Percentiles rank a stretch among this genome's conserved stretches.
Conservation (phyloP, 768 basidiomycete species). For the Trametopsis cervina region DNA sequence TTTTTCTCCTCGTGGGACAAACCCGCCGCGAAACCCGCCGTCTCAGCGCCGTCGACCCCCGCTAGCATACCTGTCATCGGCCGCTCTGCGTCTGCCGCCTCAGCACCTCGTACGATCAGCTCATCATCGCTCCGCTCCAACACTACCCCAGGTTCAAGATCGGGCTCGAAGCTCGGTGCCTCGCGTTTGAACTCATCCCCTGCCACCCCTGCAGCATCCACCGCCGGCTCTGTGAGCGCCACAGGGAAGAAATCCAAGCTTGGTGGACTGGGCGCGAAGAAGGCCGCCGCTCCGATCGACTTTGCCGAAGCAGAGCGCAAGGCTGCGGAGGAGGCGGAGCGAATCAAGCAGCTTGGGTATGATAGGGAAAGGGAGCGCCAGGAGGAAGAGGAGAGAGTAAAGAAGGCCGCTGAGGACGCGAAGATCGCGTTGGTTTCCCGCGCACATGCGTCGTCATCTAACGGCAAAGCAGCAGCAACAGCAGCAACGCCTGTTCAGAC, state of each 20-base stretch:
- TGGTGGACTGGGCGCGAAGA: slow-evolving; percentile 81
- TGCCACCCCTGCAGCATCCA: slow-evolving; percentile 15
- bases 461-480: slow-evolving; percentile 9
- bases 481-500: slow-evolving; percentile 20
- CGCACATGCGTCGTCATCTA: slow-evolving; percentile 8
- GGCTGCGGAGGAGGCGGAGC: slow-evolving; percentile 87
- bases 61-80: slow-evolving; percentile 55
- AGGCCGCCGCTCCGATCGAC: slow-evolving; percentile 73
- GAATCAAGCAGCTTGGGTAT: slow-evolving; percentile 88
- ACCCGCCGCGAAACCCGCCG: slow-evolving; percentile 36
- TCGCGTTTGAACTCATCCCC: slow-evolving; percentile 38
- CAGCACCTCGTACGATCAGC: slow-evolving; percentile 54
- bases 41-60: slow-evolving; percentile 29
- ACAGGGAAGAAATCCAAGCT: slow-evolving; percentile 60
- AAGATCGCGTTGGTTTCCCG: slow-evolving; percentile 25
- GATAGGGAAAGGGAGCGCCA: slow-evolving; percentile 80
- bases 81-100: slow-evolving; percentile 32
- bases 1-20: slow-evolving; percentile 99
- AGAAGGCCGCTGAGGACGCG: slow-evolving; percentile 48
- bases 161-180: slow-evolving; percentile 33
- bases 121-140: slow-evolving; percentile 50
- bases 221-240: slow-evolving; percentile 20
- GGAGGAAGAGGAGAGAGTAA: slow-evolving; percentile 56
- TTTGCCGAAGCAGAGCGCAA: slow-evolving; percentile 93
- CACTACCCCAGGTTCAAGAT: slow-evolving; percentile 22